phyloP scores from a whole-genome alignment of 768 basidiomycete species.

The Boletus coccyginus region DNA sequence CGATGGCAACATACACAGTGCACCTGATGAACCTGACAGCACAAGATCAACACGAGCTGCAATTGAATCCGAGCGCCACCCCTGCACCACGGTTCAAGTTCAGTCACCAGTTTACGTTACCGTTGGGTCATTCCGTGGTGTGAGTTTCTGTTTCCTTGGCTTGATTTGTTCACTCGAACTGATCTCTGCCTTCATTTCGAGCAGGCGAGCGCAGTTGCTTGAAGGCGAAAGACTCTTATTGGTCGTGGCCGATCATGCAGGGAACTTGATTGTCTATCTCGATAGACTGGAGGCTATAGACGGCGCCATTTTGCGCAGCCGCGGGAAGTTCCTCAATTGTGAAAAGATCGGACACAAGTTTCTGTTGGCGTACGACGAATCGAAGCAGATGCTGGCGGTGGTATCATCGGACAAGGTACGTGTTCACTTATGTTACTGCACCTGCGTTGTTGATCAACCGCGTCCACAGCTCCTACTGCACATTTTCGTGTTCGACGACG shows the following conservation, averaged over 20 bases:
- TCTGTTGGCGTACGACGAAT: conserved; percentile 50
- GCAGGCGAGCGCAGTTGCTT: conserved; percentile 41
- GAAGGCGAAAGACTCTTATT: conserved; percentile 41
- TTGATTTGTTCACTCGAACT: background rate
- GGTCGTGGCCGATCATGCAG: conserved; percentile 35
- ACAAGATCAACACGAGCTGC: conserved; percentile 26
- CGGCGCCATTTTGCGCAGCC: conserved; percentile 25
- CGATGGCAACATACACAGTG: conserved; percentile 19
- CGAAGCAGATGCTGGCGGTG: conserved; percentile 46
- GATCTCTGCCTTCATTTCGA: background rate
- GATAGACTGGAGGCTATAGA: conserved; percentile 35
- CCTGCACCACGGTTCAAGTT: too few species aligned
- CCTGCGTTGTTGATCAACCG: background rate
- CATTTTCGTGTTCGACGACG: conserved; percentile 48
- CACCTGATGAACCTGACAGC: conserved; percentile 28
- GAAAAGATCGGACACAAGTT: conserved; percentile 47
- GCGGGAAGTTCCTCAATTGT: conserved; percentile 36
- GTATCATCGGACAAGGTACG: conserved; percentile 42
- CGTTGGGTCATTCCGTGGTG: conserved; percentile 19
- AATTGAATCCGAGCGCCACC: too few species aligned
- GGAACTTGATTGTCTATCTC: conserved; percentile 38
- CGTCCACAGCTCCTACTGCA: conserved; percentile 36
- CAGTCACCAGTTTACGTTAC: background rate
- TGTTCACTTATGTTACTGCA: background rate
- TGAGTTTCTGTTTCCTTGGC: background rate